Base-by-base conservation (phyloP, 164 flowering plant species). In the Dillenia turbinata region DNA sequence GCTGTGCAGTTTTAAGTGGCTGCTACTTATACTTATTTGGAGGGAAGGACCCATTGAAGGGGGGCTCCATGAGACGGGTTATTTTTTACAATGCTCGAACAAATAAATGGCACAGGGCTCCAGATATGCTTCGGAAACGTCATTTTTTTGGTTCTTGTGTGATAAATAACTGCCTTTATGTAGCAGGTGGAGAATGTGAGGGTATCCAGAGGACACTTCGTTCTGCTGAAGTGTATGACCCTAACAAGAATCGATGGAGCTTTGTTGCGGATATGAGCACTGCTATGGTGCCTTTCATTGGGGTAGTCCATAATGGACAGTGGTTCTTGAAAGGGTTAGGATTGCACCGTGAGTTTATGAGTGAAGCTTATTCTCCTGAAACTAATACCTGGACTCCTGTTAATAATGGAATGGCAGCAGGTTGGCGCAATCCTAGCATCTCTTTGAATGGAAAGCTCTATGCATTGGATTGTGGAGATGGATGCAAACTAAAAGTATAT, bases 111-210 rank as follows among this genome's bases (percentile, higher is more conserved):
- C 97, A 90, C 50, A 72, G 92, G 47, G 98, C 94, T 11, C 97
- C 97, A 8, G 87, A 86, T 62, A 93, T 93, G 98, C 85, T 90
- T 55, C 78, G 98, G 52, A 88, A 79, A 65, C 86, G 98, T 12
- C 98, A 93, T 68, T 83, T 84, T 57, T 93, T 90, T 64, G 98
- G 98, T 45, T 87, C 90, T 44, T 88, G 96, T 77, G 97, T 90
- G 15, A 88, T 93, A 47, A 88, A 93, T 58, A 93, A 93, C 68
- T 85, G 94, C 66, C 84, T 93, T 7, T 90, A 90, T 70, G 97
- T 93, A 66, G 97, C 98, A 10, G 98, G 97, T 48, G 98, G 98
- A 13, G 98, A 93, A 64, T 87, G 96, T 73, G 97, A 93, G 71
- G 97, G 98, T 51, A 80, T 83, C 10, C 96, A 84, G 22, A 79